Conservation (phyloP, 2,329 filamentous ascomycete genomes). For the Balansia obtecta region DNA sequence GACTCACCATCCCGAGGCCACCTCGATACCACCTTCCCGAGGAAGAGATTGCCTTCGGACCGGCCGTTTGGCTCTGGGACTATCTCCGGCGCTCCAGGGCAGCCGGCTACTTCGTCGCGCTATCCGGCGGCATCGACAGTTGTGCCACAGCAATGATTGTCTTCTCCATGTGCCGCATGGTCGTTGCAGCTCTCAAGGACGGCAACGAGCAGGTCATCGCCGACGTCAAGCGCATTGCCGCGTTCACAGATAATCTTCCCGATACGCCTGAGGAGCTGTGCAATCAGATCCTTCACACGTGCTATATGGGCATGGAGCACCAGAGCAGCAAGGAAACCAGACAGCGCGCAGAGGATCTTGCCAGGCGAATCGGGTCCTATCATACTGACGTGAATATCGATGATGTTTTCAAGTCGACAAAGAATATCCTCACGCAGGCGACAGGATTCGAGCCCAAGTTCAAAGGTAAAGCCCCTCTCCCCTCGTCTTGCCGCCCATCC, state of each 20-base stretch:
- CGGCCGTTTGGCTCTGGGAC: constrained; percentile 56
- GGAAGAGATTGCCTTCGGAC: constrained; percentile 53
- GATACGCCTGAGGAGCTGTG: constrained; percentile 42
- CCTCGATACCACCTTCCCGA: constrained; percentile 48
- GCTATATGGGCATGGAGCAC: constrained; percentile 52
- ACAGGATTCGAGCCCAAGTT: constrained; percentile 38
- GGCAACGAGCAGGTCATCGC: constrained; percentile 15
- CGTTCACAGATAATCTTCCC: constrained; percentile 29
- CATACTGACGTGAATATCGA: constrained; percentile 69
- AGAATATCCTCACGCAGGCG: constrained; percentile 43
- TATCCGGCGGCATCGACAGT: constrained; percentile 44
- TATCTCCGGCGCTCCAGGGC: constrained; percentile 38
- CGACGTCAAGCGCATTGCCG: constrained; percentile 14
- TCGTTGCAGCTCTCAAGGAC: constrained; percentile 35
- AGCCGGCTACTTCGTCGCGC: constrained; percentile 43
- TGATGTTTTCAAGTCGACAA: constrained; percentile 31
- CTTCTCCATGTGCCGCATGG: constrained; percentile 40
- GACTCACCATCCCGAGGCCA: constrained; percentile 29
- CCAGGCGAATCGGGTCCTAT: constrained; percentile 52
- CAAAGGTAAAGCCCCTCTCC: constrained; percentile 41
- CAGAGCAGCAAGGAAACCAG: constrained; percentile 54
- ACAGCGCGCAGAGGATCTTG: constrained; percentile 48
- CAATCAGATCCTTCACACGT: constrained; percentile 24
- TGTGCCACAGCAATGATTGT: constrained; percentile 31
- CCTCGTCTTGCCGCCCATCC: constrained; percentile 32